These are phyloP conservation scores for Phascolomyces articulosus DNA, from an alignment of 371 early-diverging fungal genomes.

Conservation along the genomic window DNA sequence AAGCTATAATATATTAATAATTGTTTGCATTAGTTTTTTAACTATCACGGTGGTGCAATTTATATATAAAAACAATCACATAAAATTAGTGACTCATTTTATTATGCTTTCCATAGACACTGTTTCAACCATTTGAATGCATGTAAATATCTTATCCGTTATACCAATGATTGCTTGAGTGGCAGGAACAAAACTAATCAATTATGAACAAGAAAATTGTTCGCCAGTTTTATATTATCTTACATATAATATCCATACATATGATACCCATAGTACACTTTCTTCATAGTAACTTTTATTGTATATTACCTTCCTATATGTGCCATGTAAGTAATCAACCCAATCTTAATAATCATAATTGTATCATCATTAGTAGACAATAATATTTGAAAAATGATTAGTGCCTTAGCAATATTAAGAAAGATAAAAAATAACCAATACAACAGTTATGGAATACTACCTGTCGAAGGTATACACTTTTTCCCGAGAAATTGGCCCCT, in stretches of 20 bases:
- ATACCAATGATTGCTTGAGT: slow-evolving; percentile 79
- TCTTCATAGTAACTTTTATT: too few relatives aligned
- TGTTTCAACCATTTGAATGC: slow-evolving; percentile 66
- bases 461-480: slow-evolving; percentile 81
- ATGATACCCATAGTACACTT: too few relatives aligned
- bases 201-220: background rate
- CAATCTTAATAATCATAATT: slow-evolving; percentile 44
- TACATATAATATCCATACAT: too few relatives aligned
- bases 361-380: background rate
- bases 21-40: background rate
- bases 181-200: slow-evolving; percentile 87
- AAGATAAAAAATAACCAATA: slow-evolving; percentile 9
- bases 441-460: too few relatives aligned
- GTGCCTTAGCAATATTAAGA: too few relatives aligned
- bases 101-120: slow-evolving; percentile 39
- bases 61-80: background rate
- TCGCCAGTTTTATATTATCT: background rate
- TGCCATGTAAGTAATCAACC: slow-evolving; percentile 76
- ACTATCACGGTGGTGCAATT: background rate
- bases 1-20: slow-evolving; percentile 37
- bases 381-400: background rate
- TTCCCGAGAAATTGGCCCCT: slow-evolving; percentile 82
- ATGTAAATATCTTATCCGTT: slow-evolving; percentile 88
- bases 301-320: slow-evolving; percentile 73
- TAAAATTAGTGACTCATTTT: background rate